Conservation (phyloP, 129 eudicot genomes). For the Artemisia argyi region DNA sequence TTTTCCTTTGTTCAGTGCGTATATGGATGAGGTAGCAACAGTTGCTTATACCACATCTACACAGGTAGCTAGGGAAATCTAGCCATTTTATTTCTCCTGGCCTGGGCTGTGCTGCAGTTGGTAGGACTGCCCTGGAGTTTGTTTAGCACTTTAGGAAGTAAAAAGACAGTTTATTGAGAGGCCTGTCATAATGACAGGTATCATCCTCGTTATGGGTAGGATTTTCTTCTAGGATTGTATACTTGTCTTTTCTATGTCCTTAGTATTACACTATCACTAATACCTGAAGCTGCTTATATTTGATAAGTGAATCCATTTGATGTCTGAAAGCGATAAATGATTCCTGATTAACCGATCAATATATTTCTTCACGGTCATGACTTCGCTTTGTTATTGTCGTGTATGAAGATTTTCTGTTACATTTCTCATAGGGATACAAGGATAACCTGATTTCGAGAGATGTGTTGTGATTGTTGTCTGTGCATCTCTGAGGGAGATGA, state of each 20-base stretch:
- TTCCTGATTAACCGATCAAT: not conserved
- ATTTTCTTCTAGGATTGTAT: conserved; percentile 8
- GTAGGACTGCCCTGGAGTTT: conserved; percentile 95
- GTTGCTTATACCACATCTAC: conserved; percentile 67
- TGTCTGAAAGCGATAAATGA: not conserved
- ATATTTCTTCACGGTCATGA: conserved; percentile 8
- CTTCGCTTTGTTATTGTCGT: not conserved
- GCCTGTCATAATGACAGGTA: conserved; percentile 94
- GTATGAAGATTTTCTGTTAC: not conserved
- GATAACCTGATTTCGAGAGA: conserved; percentile 93
- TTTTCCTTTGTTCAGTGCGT: conserved; percentile 90
- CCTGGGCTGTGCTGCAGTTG: conserved; percentile 92
- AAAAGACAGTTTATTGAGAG: conserved; percentile 95
- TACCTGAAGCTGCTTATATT: not conserved
- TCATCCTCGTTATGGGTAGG: conserved; percentile 1
- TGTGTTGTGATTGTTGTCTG: conserved; percentile 94
- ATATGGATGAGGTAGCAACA: conserved; percentile 94
- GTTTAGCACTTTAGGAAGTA: conserved; percentile 66
- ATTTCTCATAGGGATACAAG: conserved; percentile 65
- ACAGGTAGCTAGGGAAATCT: conserved; percentile 54
- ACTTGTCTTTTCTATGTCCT: not conserved
- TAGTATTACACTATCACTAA: not conserved
- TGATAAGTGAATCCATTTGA: not conserved
- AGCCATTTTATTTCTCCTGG: not conserved
- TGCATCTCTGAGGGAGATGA: conserved; percentile 98